Percentiles rank a stretch among this genome's conserved stretches.
Evolutionary conservation across 2,329 filamentous ascomycete species (phyloP).

Genomic region (Anisogramma anomala): DNA sequence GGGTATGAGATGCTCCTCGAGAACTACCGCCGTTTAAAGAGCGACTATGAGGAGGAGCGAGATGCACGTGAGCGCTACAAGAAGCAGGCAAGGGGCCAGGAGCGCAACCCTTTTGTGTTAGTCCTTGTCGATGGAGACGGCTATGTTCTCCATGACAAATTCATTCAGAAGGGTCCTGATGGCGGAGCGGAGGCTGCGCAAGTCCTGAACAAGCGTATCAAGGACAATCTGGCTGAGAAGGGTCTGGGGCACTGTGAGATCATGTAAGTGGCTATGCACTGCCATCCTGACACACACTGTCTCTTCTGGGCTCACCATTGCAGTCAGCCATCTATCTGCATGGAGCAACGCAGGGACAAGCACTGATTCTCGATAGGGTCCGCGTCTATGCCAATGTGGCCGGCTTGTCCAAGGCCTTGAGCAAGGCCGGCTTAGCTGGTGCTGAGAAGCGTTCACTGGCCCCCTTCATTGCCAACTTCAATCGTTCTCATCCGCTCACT

Average conservation of each 20-base stretch:
- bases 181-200: slow-evolving; percentile 46
- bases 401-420: slow-evolving; percentile 38
- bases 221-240: slow-evolving; percentile 33
- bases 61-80: slow-evolving; percentile 44
- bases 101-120: slow-evolving; percentile 47
- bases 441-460: slow-evolving; percentile 44
- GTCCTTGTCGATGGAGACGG: slow-evolving; percentile 52
- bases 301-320: too few species aligned
- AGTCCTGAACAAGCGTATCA: slow-evolving; percentile 39
- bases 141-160: slow-evolving; percentile 41
- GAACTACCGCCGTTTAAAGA: slow-evolving; percentile 43
- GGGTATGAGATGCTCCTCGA: slow-evolving; percentile 32
- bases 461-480: slow-evolving; percentile 45
- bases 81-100: slow-evolving; percentile 34
- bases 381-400: slow-evolving; percentile 46
- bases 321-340: too few species aligned
- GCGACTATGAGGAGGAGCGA: slow-evolving; percentile 45
- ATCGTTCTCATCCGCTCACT: slow-evolving; percentile 43
- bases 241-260: slow-evolving; percentile 39
- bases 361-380: slow-evolving; percentile 19
- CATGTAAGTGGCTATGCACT: slow-evolving; percentile 21
- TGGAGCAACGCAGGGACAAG: too few species aligned
- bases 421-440: slow-evolving; percentile 36
- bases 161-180: slow-evolving; percentile 35
- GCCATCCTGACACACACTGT: too few species aligned